phyloP scores from a whole-genome alignment of 2,329 filamentous ascomycete species.

The Botrytis cinerea region DNA sequence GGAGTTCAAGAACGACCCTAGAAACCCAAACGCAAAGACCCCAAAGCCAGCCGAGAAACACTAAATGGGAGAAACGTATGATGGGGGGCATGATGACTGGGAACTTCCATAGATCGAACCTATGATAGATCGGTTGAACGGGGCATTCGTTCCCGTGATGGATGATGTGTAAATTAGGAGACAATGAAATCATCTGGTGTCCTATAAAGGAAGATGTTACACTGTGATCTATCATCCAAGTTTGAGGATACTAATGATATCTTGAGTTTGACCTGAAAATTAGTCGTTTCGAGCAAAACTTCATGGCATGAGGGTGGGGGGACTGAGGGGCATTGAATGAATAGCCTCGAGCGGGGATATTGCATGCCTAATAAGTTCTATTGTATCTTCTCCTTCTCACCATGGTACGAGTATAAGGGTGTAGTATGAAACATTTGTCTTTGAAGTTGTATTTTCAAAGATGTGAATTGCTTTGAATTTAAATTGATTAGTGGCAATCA shows the following conservation, averaged over 20 bases:
- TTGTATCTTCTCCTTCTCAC: not conserved
- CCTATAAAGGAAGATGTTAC: not conserved
- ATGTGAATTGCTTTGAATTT: not conserved
- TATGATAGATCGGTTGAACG: conserved; percentile 6
- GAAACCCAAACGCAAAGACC: conserved; percentile 66
- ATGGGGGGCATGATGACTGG: not conserved
- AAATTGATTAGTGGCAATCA: too few relatives aligned
- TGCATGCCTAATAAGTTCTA: not conserved
- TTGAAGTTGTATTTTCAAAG: not conserved
- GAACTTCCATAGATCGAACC: conserved; percentile 17
- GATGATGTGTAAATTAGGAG: conserved; percentile 20
- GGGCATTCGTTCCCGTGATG: conserved; percentile 2
- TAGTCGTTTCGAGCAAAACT: not conserved
- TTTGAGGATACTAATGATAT: not conserved
- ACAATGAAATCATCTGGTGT: conserved; percentile 17
- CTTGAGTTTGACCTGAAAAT: too few relatives aligned
- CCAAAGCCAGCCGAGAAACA: conserved; percentile 40
- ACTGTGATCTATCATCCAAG: not conserved
- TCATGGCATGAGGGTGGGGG: not conserved
- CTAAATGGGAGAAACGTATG: conserved; percentile 28
- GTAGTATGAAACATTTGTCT: not conserved
- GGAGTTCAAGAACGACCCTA: conserved; percentile 96
- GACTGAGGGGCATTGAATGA: not conserved
- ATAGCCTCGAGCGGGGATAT: not conserved
- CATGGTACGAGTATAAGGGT: not conserved